Conservation (phyloP, 768 basidiomycete genomes). For the Paxillus ammoniavirescens region DNA sequence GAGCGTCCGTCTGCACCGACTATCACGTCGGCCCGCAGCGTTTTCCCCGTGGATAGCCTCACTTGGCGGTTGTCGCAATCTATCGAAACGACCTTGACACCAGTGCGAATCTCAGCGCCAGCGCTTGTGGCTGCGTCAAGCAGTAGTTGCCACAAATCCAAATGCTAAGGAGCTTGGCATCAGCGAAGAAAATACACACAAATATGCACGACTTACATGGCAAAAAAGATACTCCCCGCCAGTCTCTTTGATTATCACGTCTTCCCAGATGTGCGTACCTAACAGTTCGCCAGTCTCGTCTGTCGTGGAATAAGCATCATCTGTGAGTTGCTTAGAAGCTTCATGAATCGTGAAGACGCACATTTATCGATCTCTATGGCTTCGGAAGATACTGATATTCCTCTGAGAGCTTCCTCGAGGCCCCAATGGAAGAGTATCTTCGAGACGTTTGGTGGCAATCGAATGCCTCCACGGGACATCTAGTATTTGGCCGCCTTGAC, state of each 20-base stretch:
- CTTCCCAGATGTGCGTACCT: constrained; percentile 46
- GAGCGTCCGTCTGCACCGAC: constrained; percentile 60
- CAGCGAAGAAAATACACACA: neutral
- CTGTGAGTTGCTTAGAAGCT: too few species aligned
- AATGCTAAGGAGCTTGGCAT: constrained; percentile 38
- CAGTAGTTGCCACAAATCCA: constrained; percentile 48
- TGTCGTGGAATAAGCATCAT: constrained; percentile 19
- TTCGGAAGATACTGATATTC: constrained; percentile 26
- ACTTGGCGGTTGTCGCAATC: constrained; percentile 34
- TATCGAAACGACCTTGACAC: constrained; percentile 37
- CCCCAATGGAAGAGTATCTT: constrained; percentile 57
- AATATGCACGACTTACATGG: constrained; percentile 36
- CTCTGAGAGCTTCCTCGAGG: constrained; percentile 41
- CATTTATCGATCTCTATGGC: constrained; percentile 27
- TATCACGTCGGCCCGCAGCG: constrained; percentile 48
- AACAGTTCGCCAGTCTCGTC: constrained; percentile 45
- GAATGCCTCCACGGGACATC: constrained; percentile 39
- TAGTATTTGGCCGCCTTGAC: constrained; percentile 9
- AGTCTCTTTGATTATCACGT: constrained; percentile 45
- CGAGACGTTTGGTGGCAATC: constrained; percentile 59
- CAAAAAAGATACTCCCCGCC: constrained; percentile 50
- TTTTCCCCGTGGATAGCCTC: constrained; percentile 40
- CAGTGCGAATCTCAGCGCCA: constrained; percentile 47
- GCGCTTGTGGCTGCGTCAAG: constrained; percentile 43
- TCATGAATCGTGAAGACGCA: constrained; percentile 10